phyloP scores from a whole-genome alignment of 1,284 basidiomycete species.

The Malassezia pachydermatis region DNA sequence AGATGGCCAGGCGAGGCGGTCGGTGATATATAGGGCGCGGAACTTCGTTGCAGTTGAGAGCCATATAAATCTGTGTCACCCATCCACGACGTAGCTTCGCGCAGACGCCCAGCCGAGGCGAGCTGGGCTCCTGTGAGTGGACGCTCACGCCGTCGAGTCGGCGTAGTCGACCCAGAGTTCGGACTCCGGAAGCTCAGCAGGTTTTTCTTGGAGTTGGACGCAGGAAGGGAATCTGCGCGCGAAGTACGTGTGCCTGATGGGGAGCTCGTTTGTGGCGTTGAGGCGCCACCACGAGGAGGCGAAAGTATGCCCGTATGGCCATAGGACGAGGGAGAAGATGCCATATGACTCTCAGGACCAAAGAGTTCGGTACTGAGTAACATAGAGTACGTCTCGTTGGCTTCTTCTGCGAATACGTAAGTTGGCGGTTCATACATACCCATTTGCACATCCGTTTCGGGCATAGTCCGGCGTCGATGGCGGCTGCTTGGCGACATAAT shows the following conservation, averaged over 20 bases:
- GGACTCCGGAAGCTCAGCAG: slow-evolving; percentile 50
- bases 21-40: slow-evolving; percentile 5
- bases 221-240: slow-evolving; percentile 17
- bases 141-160: slow-evolving; percentile 16
- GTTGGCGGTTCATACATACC: slow-evolving; percentile 15
- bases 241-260: slow-evolving; percentile 1
- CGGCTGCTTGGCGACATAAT: slow-evolving; percentile 32
- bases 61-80: slow-evolving; percentile 13
- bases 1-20: background rate
- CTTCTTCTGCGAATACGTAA: slow-evolving; percentile 49
- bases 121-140: slow-evolving; percentile 7
- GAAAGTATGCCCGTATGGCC: background rate
- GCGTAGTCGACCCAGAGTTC: slow-evolving; percentile 26
- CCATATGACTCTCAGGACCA: slow-evolving; percentile 29
- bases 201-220: slow-evolving; percentile 49
- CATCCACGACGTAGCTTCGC: slow-evolving; percentile 9
- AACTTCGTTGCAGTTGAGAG: background rate
- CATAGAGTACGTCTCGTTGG: slow-evolving; percentile 53
- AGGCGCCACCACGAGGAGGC: slow-evolving; percentile 1
- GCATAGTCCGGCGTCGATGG: slow-evolving; percentile 32
- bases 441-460: slow-evolving; percentile 39
- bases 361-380: slow-evolving; percentile 54
- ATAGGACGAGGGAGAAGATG: slow-evolving; percentile 4
- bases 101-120: slow-evolving; percentile 1
- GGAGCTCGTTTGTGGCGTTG: slow-evolving; percentile 1